These are phyloP conservation scores for Kwoniella sp. DNA, from an alignment of 768 basidiomycete genomes.

Conservation along the genomic window DNA sequence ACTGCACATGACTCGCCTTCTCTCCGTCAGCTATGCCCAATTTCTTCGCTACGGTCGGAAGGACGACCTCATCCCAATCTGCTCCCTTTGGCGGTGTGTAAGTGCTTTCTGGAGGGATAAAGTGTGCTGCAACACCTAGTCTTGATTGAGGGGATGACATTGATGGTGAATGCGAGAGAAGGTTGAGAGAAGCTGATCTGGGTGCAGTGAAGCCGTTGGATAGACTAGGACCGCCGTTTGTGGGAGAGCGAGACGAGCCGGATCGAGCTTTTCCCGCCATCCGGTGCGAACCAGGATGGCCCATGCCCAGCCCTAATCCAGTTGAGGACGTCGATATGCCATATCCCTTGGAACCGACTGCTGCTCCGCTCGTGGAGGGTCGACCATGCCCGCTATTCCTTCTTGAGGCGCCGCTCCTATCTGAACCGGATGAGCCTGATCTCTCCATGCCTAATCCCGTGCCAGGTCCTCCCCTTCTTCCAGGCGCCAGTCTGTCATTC, in stretches of 20 bases:
- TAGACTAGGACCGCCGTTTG: background rate
- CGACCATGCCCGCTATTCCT: constrained; percentile 8
- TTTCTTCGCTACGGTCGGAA: constrained; percentile 49
- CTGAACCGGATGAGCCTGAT: constrained; percentile 16
- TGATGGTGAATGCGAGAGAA: constrained; percentile 27
- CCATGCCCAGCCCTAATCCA: constrained; percentile 24
- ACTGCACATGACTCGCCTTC: constrained; percentile 18
- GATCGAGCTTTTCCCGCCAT: background rate
- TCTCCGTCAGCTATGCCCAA: constrained; percentile 33
- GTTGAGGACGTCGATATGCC: constrained; percentile 18
- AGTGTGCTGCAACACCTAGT: constrained; percentile 49
- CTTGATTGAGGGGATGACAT: constrained; percentile 17
- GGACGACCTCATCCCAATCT: constrained; percentile 50
- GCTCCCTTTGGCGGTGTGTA: constrained; percentile 50
- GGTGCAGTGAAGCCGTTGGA: constrained; percentile 9
- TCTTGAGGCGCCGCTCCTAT: background rate
- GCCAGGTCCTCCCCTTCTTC: constrained; percentile 4
- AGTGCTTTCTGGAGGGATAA: constrained; percentile 42
- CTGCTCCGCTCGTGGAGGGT: constrained; percentile 14
- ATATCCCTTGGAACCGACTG: background rate
- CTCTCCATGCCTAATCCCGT: background rate
- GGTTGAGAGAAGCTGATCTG: constrained; percentile 21
- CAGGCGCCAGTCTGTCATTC: background rate
- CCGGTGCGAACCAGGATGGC: constrained; percentile 20
- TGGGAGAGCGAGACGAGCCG: constrained; percentile 7